Evolutionary conservation across 2,329 filamentous ascomycete species (phyloP), one percentile per base, ranked within the genome.

Genomic region (Sclerotinia spermophila): DNA sequence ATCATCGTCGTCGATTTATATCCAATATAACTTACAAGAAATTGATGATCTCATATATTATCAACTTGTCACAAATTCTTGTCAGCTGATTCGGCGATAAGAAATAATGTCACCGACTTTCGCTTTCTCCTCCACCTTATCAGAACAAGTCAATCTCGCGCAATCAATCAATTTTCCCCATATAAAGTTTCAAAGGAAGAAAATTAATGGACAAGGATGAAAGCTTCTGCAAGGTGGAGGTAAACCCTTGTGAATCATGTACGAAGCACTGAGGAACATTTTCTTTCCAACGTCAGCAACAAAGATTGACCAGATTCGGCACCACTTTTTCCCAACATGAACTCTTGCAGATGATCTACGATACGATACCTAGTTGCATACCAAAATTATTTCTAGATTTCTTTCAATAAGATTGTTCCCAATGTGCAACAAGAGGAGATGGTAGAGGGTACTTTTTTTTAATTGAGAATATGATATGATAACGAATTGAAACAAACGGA

Each of bases 91-190:
- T 35, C 27, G 21, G 30, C 42, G 60, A 53, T 65, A 65, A 53
- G 61, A 53, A 53, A 21, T 15, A 51, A 13, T n/a, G 24, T 40
- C 10, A 40, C 45, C 33, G 45, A 24, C 45, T 65, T 51, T 65
- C 62, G 45, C 62, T 65, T 65, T n/a, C n/a, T n/a, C n/a, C 45
- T 27, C 33, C 33, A 8, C 53, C 62, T 65, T 65, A 65, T 65
- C 45, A 53, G 24, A 53, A 19, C 33, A 40, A 27, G 17, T 17
- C 24, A 51, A 53, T 51, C 30, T n/a, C n/a, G n/a, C n/a, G n/a
- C n/a, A n/a, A 27, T 17, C 24, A 51, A 53, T 51, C 30, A 48
- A 13, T 35, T 35, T 44, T 24, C 60, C 11, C 40, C 59, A 45
- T 19, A 38, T 35, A 40, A 33, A 51, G n/a, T 27, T 35, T 30